Evolutionary conservation across 2,329 filamentous ascomycete species (phyloP).

Genomic region (Didymosphaeria variabile): DNA sequence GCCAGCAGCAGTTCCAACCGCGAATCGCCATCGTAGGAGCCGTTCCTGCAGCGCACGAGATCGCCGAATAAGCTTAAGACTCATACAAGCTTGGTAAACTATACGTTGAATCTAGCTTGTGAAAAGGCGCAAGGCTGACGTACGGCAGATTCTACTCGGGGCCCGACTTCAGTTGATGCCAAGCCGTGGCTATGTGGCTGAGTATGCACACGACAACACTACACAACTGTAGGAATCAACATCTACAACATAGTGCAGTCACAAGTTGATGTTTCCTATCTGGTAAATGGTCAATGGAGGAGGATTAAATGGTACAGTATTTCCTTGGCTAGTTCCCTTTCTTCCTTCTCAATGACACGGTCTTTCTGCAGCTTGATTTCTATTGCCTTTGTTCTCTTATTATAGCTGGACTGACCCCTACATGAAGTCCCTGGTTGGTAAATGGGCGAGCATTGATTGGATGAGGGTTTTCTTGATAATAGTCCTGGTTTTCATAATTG

Average conservation of each 20-base stretch:
- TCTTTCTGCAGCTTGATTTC: not conserved
- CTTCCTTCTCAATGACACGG: not conserved
- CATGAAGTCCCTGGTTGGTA: no score
- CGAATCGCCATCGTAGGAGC: not conserved
- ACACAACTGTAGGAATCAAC: not conserved
- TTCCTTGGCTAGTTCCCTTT: not conserved
- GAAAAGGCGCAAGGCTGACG: constrained; percentile 9
- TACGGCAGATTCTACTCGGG: constrained; percentile 11
- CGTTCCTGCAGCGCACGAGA: not conserved
- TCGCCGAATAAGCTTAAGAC: not conserved
- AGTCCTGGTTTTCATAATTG: no score
- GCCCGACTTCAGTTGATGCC: not conserved
- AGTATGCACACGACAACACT: not conserved
- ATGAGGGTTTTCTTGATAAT: no score
- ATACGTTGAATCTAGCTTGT: not conserved
- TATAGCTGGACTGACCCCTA: not conserved
- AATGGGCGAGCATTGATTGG: no score
- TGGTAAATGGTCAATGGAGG: not conserved
- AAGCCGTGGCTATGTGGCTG: constrained; percentile 6
- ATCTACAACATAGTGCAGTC: not conserved
- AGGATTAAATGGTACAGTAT: not conserved
- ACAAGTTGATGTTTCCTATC: not conserved
- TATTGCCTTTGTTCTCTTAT: not conserved
- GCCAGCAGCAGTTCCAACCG: not conserved
- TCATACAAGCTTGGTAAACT: not conserved